phyloP scores from a whole-genome alignment of 495 filamentous ascomycete species.

The Lophiotrema nucula region DNA sequence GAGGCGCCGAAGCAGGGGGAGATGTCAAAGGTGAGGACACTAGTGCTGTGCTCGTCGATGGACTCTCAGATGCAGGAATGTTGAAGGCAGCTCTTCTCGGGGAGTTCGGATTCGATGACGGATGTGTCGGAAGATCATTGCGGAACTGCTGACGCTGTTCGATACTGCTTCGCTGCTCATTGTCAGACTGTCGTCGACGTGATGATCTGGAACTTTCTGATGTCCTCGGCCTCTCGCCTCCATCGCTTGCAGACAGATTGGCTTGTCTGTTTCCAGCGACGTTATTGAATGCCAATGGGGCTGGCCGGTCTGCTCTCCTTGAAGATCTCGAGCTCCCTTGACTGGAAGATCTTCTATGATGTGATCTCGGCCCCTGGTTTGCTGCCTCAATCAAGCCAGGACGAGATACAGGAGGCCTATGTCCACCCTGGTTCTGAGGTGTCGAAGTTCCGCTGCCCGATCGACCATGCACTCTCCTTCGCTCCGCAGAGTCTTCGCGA shows the following conservation, averaged over 20 bases:
- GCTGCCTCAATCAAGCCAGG: slow-evolving; percentile 55
- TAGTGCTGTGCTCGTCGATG: slow-evolving; percentile 10
- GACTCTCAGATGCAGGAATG: slow-evolving; percentile 17
- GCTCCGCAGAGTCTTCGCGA: too few species aligned
- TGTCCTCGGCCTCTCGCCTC: slow-evolving; percentile 48
- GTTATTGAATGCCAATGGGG: slow-evolving; percentile 2
- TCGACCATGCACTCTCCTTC: slow-evolving; percentile 27
- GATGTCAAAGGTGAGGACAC: slow-evolving; percentile 11
- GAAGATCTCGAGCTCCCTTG: slow-evolving; percentile 41
- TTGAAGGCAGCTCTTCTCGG: slow-evolving; percentile 30
- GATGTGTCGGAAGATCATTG: slow-evolving; percentile 16
- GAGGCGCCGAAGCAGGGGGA: not conserved
- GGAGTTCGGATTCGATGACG: slow-evolving; percentile 29
- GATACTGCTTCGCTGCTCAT: slow-evolving; percentile 51
- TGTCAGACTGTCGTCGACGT: slow-evolving; percentile 33
- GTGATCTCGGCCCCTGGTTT: slow-evolving; percentile 41
- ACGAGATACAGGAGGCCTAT: slow-evolving; percentile 54
- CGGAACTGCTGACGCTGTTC: slow-evolving; percentile 35
- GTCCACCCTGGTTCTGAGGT: slow-evolving; percentile 32
- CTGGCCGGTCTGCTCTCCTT: slow-evolving; percentile 13
- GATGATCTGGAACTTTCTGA: slow-evolving; percentile 27
- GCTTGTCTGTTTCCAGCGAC: slow-evolving; percentile 41
- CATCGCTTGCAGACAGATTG: slow-evolving; percentile 57
- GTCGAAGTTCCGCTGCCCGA: slow-evolving; percentile 29
- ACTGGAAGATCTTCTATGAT: slow-evolving; percentile 55